Base-by-base conservation (phyloP, 2,329 filamentous ascomycete species). In the Colletotrichum scovillei region DNA sequence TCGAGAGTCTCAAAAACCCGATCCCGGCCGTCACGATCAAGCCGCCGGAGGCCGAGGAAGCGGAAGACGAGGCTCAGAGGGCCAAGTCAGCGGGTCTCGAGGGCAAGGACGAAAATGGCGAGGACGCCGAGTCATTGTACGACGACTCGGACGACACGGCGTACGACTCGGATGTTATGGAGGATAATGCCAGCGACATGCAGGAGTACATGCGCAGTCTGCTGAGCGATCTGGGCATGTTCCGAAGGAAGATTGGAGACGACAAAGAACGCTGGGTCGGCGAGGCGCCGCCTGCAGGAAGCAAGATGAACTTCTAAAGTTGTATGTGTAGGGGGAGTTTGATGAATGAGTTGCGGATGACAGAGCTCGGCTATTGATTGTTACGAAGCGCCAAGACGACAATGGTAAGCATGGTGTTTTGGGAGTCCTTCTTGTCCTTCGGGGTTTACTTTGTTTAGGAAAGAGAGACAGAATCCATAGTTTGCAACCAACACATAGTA, bases 1-100 rank as follows among this genome's bases (percentile, higher is more conserved):
- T 98, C 26, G 91, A 92, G 66, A 95, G 94, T 79, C 84, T 98
- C 77, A 96, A 94, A 86, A 98, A 98, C 80, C 97, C 97, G 0
- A 98, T 99, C 75, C 92, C 95, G 1, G 80, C 86, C 3, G 87
- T 91, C 3, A 80, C 81, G 42, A 85, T 87, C 67, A 79, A 79
- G 67, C 32, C 78, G 16, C 38, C 72, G 38, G 53, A 57, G 56
- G 62, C 60, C 52, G 49, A 55, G 49, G 64, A 59, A 22, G 53
- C 24, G 26, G 75, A 67, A 63, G 62, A 56, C 28, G 67, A 71
- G 24, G 26, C 35, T 12, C 24, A 60, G 52, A 22, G 63, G 46
- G 72, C 70, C 19, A 74, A 74, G 65, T 65, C 69, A 19, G 72
- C 75, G 19, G 52, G 22, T 22, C 38, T 55, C 28, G 80, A 78